Base-by-base conservation (phyloP, 305 asterid genomes). In the Withania somnifera region DNA sequence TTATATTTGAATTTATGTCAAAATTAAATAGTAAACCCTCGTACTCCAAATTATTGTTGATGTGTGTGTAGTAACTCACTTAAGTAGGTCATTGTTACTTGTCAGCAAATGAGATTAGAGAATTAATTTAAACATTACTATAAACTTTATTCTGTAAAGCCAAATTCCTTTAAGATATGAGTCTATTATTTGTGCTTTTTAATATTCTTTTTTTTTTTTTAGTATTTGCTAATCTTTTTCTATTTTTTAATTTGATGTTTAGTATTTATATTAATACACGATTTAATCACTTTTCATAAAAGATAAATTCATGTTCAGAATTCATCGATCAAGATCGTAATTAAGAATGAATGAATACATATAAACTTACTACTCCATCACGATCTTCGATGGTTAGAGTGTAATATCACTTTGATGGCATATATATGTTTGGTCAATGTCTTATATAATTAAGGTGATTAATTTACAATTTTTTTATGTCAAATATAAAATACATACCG, bases 201-300 rank as follows among this genome's bases (percentile, higher is more conserved):
- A 64, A 64, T 32, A 63, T 3, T 15, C 5, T 30, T 63, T 63
- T 30, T 63, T 63, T 63, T 3, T 30, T 2, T 63, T 15, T 30
- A 30, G 22, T 15, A 11, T 14, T 6, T 30, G 19, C 7, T 1
- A 14, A 1, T 30, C 5, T 2, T 63, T 63, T 14, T 1, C 0
- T 3, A 2, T 63, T 63, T 30, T 2, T 0, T 7, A 1, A 30
- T 28, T 0, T 0, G 4, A 14, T 2, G 11, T 61, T 14, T 0
- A 9, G 11, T 60, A 24, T 5, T 60, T 7, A 1, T 28, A 63
- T 0, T 63, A 2, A 0, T 0, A 0, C 2, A 1, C 2, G 1
- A 3, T 26, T 15, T 3, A 63, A 63, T 61, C 14, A 1, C 2
- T 1, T 1, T 30, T 30, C 34, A 30, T n/a, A 30, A 30, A 1